Evolutionary conservation across 257 asterid species (phyloP), one percentile per base, ranked within the genome.

Genomic region (Solanum tacnaense): DNA sequence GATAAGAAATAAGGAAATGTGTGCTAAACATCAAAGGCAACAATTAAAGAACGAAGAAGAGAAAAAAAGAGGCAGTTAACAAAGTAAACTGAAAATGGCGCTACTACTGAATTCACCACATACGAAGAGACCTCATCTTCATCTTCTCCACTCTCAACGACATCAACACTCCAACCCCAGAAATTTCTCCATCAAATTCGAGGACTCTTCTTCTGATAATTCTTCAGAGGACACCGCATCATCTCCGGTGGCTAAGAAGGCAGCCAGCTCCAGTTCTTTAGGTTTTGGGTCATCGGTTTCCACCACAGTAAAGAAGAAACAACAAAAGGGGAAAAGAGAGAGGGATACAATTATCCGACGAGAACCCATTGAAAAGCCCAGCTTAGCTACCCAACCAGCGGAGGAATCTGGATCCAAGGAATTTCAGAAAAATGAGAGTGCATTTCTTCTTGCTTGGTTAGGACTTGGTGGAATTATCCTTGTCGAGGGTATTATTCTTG

Each of bases 381-480:
- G 73, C 13, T 93, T 95, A 76, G 84, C 92, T 67, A 58, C 96
- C 67, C 91, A 93, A 86, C 82, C 90, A 87, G 93, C 90, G 89
- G 93, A 90, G 62, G 95, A 90, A 85, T 93, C 90, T 83, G 89
- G 86, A 67, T 89, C 89, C 7, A 92, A 92, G 88, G 98, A 95
- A 88, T 87, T 85, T 91, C 88, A 89, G 65, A 93, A 94, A 93
- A 93, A 90, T 62, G 99, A 96, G 93, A 91, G 91, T 73, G 98
- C 98, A 60, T 97, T 97, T 92, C 90, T 95, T 90, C 96, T 97
- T 68, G 93, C 98, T 93, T 97, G 98, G 99, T 89, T 93, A 52
- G 99, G 97, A 25, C 96, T 97, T 79, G 99, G 98, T 52, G 94
- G 88, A 9, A 87, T 96, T 74, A 95, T 97, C 86, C 93, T 97